phyloP scores from a whole-genome alignment of 768 basidiomycete species.

The Paxillus rubicundulus region DNA sequence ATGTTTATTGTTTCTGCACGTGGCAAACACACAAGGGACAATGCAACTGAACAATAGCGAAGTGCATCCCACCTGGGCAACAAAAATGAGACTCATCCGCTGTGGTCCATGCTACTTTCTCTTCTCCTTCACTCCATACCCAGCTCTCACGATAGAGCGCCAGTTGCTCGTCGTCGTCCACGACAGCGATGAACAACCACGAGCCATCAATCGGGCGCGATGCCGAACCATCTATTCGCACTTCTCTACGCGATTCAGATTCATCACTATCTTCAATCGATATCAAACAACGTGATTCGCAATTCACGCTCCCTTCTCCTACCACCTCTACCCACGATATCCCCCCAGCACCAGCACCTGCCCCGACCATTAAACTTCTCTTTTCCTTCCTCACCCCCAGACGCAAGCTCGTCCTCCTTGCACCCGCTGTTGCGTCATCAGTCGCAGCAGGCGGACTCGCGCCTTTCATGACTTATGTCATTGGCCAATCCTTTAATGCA shows the following conservation, averaged over 20 bases:
- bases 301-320: constrained; percentile 8
- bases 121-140: constrained; percentile 11
- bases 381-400: constrained; percentile 62
- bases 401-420: constrained; percentile 53
- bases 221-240: constrained; percentile 20
- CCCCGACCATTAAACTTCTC: constrained; percentile 60
- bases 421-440: constrained; percentile 65
- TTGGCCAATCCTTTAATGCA: constrained; percentile 74
- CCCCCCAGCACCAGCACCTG: constrained; percentile 27
- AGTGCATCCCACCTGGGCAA: constrained; percentile 8
- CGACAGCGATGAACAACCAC: constrained; percentile 32
- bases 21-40: constrained; percentile 13
- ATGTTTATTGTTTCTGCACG: constrained; percentile 27
- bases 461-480: constrained; percentile 82
- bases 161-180: constrained; percentile 26
- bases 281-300: constrained; percentile 12
- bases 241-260: constrained; percentile 7
- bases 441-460: constrained; percentile 66
- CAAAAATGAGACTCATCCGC: constrained; percentile 20
- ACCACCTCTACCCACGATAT: constrained; percentile 15
- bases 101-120: constrained; percentile 7
- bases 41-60: constrained; percentile 19
- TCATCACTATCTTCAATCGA: constrained; percentile 18
- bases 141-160: constrained; percentile 1
- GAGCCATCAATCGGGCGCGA: constrained; percentile 17